Percentiles rank a stretch among this genome's conserved stretches.
Evolutionary conservation across 2,329 filamentous ascomycete genomes (phyloP).

Genomic region (Emergomyces africanus): DNA sequence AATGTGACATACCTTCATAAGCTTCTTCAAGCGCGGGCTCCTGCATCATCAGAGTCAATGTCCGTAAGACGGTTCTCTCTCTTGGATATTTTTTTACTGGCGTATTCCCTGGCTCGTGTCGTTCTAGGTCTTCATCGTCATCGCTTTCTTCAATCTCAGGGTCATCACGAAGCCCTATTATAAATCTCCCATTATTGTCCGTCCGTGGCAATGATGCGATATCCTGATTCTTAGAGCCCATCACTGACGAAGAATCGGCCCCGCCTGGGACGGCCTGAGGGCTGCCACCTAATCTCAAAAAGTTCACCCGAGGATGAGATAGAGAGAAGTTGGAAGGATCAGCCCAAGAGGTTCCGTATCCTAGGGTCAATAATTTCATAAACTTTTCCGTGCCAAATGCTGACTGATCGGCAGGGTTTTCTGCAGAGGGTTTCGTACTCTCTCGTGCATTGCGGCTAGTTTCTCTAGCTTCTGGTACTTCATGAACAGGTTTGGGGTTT

Average conservation of each 20-base stretch:
- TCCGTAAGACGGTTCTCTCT: slow-evolving; percentile 24
- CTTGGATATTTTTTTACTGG: slow-evolving; percentile 8
- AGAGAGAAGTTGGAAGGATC: slow-evolving; percentile 21
- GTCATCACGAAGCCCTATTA: slow-evolving; percentile 33
- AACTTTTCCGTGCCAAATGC: slow-evolving; percentile 31
- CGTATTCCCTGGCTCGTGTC: background rate
- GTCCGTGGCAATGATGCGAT: slow-evolving; percentile 13
- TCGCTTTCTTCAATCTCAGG: slow-evolving; percentile 26
- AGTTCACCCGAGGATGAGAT: slow-evolving; percentile 16
- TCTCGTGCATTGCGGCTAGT: slow-evolving; percentile 10
- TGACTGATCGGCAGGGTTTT: slow-evolving; percentile 16
- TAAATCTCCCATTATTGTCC: slow-evolving; percentile 23
- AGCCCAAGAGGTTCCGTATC: slow-evolving; percentile 38
- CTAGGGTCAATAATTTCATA: slow-evolving; percentile 38
- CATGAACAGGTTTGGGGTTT: slow-evolving; percentile 9
- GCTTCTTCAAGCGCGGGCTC: slow-evolving; percentile 8
- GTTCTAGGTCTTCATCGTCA: slow-evolving; percentile 14
- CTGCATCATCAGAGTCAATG: slow-evolving; percentile 22
- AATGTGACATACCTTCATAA: slow-evolving; percentile 10
- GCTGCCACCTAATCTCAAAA: slow-evolving; percentile 13
- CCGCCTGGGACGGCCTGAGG: background rate
- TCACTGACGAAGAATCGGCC: slow-evolving; percentile 7
- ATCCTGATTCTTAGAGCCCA: slow-evolving; percentile 12
- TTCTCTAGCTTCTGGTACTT: slow-evolving; percentile 7
- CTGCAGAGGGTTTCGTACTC: slow-evolving; percentile 1